Conservation (phyloP, 106 monocot genomes). For the Acorus calamus region DNA sequence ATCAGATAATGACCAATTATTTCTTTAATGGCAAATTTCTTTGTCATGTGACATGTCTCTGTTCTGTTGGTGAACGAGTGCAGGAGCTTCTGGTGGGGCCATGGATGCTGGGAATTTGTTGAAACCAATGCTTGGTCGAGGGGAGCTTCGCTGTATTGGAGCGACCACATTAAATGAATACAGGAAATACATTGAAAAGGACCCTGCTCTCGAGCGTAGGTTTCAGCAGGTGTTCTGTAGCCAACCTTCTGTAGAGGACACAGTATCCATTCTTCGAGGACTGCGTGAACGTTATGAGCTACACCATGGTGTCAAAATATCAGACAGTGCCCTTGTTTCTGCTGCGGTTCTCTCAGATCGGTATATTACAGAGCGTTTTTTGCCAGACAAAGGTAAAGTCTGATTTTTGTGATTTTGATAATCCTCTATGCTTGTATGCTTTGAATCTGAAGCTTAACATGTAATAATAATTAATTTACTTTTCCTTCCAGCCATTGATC, state of each 20-base stretch:
- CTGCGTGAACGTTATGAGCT: slow-evolving; percentile 77
- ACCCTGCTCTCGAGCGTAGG: slow-evolving; percentile 76
- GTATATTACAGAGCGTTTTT: slow-evolving; percentile 72
- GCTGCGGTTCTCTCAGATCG: slow-evolving; percentile 73
- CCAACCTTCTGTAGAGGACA: slow-evolving; percentile 80
- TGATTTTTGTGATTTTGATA: too few species aligned
- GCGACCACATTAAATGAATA: slow-evolving; percentile 88
- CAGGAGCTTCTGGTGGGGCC: slow-evolving; percentile 76
- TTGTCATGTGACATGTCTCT: too few species aligned
- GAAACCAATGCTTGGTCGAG: slow-evolving; percentile 85
- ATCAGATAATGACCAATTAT: too few species aligned
- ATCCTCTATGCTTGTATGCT: too few species aligned
- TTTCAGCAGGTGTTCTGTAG: slow-evolving; percentile 88
- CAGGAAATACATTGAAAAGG: slow-evolving; percentile 85
- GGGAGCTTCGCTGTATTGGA: slow-evolving; percentile 82
- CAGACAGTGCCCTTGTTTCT: slow-evolving; percentile 70
- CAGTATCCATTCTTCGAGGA: slow-evolving; percentile 79
- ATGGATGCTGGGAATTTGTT: slow-evolving; percentile 88
- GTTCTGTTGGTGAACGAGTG: background rate
- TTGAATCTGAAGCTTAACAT: too few species aligned
- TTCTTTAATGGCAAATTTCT: too few species aligned
- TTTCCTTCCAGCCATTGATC: slow-evolving; percentile 92
- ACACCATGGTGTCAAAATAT: slow-evolving; percentile 91
- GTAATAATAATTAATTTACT: too few species aligned
- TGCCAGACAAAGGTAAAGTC: slow-evolving; percentile 78